Base-by-base conservation (phyloP, 768 basidiomycete species). In the Pluteus cervinus region DNA sequence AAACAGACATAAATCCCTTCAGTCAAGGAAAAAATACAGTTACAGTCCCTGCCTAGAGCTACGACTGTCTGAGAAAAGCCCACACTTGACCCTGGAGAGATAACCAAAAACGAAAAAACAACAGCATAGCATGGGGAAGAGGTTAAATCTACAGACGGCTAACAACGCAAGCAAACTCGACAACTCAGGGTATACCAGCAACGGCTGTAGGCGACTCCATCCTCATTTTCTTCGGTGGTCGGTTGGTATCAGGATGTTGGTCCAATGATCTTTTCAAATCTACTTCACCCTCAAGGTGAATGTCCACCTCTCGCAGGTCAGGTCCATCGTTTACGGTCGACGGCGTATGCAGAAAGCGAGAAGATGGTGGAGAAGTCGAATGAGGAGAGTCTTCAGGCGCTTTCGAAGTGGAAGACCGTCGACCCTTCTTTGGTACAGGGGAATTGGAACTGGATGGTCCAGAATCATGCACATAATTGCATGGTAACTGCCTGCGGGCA, bases 391-490 rank as follows among this genome's bases (percentile, higher is more conserved):
- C 62, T 14, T 55, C 55, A 15, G 58, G 55, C 20, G 57, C 53
- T 50, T 73, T 76, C 20, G 75, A 73, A 21, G 69, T 68, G 28
- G 78, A 79, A 20, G 74, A 65, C 20, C 75, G 69, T 41, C 79
- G 66, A 39, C 63, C 62, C 56, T 76, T 72, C 61, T 70, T 69
- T 39, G 60, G 60, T 3, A 56, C 54, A 39, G 57, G 46, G 8
- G 63, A 64, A 43, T 58, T 63, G 8, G 63, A 64, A 43, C 58
- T 63, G 11, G 56, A 48, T 14, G 50, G 40, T 36, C 47, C 52
- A 24, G 60, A 63, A 46, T 86, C 84, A 51, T 88, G 83, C 28
- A 81, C 81, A 61, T 89, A 90, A 56, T 79, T 84, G 66, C 87
- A 90, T 29, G 73, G 68, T 54, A 89, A 68, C 29, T 75, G 73